Conservation (phyloP, 306 rosid genomes). For the Glycine latifolia region DNA sequence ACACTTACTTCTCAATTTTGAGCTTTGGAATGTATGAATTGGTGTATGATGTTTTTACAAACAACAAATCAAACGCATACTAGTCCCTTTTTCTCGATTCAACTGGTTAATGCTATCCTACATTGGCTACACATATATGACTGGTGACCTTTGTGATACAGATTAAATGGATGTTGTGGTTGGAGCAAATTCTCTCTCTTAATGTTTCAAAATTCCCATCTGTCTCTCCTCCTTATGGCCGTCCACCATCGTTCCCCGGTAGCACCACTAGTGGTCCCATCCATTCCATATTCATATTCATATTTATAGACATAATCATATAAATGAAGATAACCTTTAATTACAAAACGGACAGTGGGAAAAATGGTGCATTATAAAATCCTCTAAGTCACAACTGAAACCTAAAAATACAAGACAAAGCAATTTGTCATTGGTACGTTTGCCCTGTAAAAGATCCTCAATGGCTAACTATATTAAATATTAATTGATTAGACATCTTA, state of each 20-base stretch:
- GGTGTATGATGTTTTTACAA: too few species aligned
- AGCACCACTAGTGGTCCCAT: slow-evolving; percentile 69
- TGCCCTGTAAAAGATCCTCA: not conserved
- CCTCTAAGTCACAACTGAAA: not conserved
- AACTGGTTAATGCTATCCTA: too few species aligned
- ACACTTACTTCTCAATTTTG: too few species aligned
- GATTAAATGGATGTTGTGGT: slow-evolving; percentile 46
- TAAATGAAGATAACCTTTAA: slow-evolving; percentile 33
- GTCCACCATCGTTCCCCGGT: slow-evolving; percentile 51
- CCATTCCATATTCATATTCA: slow-evolving; percentile 7
- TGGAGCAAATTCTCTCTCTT: slow-evolving; percentile 58
- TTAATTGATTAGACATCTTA: not conserved
- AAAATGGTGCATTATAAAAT: slow-evolving; percentile 13
- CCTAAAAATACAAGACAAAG: slow-evolving; percentile 24
- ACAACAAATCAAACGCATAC: too few species aligned
- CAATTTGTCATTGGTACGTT: slow-evolving; percentile 1
- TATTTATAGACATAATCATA: not conserved
- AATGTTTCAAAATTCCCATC: slow-evolving; percentile 81
- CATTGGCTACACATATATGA: too few species aligned
- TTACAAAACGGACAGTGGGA: slow-evolving; percentile 7
- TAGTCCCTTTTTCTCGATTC: too few species aligned
- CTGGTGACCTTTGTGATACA: too few species aligned
- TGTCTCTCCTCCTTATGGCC: slow-evolving; percentile 80
- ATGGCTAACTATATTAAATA: not conserved
- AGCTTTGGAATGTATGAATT: too few species aligned